Base-by-base conservation (phyloP, 2,329 filamentous ascomycete species). In the Sporothrix sp. region DNA sequence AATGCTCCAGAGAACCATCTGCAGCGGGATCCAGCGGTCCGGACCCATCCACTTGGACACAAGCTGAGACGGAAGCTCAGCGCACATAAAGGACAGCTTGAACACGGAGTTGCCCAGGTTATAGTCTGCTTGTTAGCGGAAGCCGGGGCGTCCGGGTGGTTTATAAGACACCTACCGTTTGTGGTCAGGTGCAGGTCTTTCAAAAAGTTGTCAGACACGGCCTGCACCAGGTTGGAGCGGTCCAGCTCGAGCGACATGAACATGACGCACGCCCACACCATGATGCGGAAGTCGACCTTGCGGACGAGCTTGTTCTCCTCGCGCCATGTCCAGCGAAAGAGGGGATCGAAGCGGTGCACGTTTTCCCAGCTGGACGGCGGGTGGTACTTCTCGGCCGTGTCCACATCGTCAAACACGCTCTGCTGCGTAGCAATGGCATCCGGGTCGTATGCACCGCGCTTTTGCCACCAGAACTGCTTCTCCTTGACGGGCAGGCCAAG, bases 1-100 rank as follows among this genome's bases (percentile, higher is more conserved):
- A 4, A 78, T 56, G 56, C 72, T 77, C 76, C 75, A 79, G 3
- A 71, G 66, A 5, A 72, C 63, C 67, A 82, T 78, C 58, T 79
- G 76, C 47, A 74, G 64, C 0, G 78, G 79, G 45, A 81, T 79
- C 76, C 76, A 81, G 23, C 73, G 69, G 54, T 81, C 77, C 1
- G 75, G 75, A 0, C 74, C 78, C 48, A 78, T 61, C 69, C 70
- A 78, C 60, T 82, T 78, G 52, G 67, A 70, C 35, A 82, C 66
- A 14, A 84, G 66, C 58, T 83, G 78, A 0, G 77, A 81, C 0
- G 80, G 80, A 0, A 84, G 66, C 59, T 82, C 78, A 0, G 77
- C 71, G 16, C 66, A 69, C n/a, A 78, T 64, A 54, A 78, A 78
- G 1, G 65, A 66, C 4, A 73, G 61, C 42, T 68, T 67, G 58